These are phyloP conservation scores for Chaetomium globosum DNA, from an alignment of 2,329 filamentous ascomycete species.

Conservation along the genomic window DNA sequence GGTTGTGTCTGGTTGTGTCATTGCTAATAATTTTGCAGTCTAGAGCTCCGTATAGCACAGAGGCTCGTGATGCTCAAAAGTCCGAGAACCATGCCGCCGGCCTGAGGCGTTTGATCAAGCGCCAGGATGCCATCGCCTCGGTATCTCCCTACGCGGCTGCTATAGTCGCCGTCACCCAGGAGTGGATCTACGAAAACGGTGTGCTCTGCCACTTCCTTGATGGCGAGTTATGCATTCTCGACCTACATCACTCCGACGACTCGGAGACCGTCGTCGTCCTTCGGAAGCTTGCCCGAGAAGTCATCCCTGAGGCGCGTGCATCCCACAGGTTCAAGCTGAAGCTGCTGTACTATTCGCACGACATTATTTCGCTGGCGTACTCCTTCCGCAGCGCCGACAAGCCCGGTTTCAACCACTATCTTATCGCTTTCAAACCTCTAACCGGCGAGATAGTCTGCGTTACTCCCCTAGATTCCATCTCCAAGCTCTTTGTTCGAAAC, in stretches of 20 bases:
- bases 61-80: slow-evolving; percentile 41
- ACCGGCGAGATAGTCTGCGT: slow-evolving; percentile 47
- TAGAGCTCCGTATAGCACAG: slow-evolving; percentile 41
- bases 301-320: slow-evolving; percentile 43
- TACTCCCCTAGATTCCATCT: slow-evolving; percentile 48
- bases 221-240: slow-evolving; percentile 57
- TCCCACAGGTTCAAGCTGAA: slow-evolving; percentile 51
- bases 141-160: slow-evolving; percentile 65
- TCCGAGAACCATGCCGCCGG: slow-evolving; percentile 52
- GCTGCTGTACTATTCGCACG: slow-evolving; percentile 59
- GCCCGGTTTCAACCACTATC: slow-evolving; percentile 46
- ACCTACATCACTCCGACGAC: slow-evolving; percentile 54
- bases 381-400: slow-evolving; percentile 46
- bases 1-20: neutral
- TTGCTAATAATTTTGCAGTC: slow-evolving; percentile 38
- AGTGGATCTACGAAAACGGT: slow-evolving; percentile 65
- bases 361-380: slow-evolving; percentile 61
- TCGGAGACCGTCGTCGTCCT: slow-evolving; percentile 61
- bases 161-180: slow-evolving; percentile 61
- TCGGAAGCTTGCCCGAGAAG: slow-evolving; percentile 45
- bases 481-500: slow-evolving; percentile 69
- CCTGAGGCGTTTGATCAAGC: slow-evolving; percentile 63
- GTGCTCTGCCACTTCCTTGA: slow-evolving; percentile 65
- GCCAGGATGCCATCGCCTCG: slow-evolving; percentile 60
- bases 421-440: slow-evolving; percentile 55